phyloP scores from a whole-genome alignment of 2,329 filamentous ascomycete species.

The Nemania sp. region DNA sequence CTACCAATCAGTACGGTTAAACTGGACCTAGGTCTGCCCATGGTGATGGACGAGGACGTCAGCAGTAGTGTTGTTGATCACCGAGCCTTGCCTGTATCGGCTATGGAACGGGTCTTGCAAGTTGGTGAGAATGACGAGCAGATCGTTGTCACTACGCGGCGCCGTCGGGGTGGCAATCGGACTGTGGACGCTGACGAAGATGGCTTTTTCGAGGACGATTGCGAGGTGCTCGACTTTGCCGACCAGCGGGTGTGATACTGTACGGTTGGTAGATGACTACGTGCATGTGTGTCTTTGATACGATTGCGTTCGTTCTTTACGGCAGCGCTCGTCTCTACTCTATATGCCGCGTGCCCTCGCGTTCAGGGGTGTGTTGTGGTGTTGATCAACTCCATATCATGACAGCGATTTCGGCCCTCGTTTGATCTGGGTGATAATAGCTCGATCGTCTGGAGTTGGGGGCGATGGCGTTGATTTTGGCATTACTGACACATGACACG shows the following conservation, averaged over 20 bases:
- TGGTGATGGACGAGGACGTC: slow-evolving; percentile 56
- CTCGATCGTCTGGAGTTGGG: slow-evolving; percentile 30
- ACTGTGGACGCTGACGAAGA: slow-evolving; percentile 61
- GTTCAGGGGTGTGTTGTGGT: neutral
- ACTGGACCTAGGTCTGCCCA: slow-evolving; percentile 56
- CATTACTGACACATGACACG: slow-evolving; percentile 29
- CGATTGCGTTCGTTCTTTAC: slow-evolving; percentile 9
- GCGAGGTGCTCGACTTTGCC: slow-evolving; percentile 88
- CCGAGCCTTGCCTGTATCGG: slow-evolving; percentile 62
- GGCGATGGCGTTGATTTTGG: slow-evolving; percentile 34
- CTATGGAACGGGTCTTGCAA: slow-evolving; percentile 65
- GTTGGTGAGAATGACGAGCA: slow-evolving; percentile 68
- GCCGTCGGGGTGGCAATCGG: slow-evolving; percentile 62
- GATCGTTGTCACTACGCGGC: slow-evolving; percentile 79
- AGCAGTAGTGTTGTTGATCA: slow-evolving; percentile 56
- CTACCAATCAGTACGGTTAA: slow-evolving; percentile 54
- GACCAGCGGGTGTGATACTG: slow-evolving; percentile 65
- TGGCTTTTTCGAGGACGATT: slow-evolving; percentile 91
- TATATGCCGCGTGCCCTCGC: neutral
- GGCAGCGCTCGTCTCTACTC: slow-evolving; percentile 3
- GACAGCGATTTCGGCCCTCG: slow-evolving; percentile 19
- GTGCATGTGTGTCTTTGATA: slow-evolving; percentile 15
- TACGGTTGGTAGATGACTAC: slow-evolving; percentile 3
- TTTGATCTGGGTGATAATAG: slow-evolving; percentile 26
- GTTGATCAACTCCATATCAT: slow-evolving; percentile 1